These are phyloP conservation scores for Pyracantha coccinea DNA, from an alignment of 331 rosid species.

Conservation along the genomic window DNA sequence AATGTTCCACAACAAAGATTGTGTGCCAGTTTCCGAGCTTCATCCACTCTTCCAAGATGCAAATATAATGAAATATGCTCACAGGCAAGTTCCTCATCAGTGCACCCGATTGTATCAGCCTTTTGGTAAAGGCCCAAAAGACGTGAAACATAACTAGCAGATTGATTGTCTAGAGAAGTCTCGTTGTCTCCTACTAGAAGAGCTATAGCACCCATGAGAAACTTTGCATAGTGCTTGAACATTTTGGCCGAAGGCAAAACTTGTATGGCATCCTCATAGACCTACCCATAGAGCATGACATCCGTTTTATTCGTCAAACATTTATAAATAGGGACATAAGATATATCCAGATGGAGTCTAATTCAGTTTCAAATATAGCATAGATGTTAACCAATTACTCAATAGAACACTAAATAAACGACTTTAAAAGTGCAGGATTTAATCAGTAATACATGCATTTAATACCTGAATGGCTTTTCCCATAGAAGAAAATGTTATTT, in stretches of 20 bases:
- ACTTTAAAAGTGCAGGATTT: background rate
- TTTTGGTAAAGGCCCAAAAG: slow-evolving; percentile 57
- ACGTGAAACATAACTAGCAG: slow-evolving; percentile 21
- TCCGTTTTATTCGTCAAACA: slow-evolving; percentile 8
- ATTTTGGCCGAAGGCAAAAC: slow-evolving; percentile 42
- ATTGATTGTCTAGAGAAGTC: slow-evolving; percentile 16
- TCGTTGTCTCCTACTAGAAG: slow-evolving; percentile 29
- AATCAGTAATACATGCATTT: slow-evolving; percentile 1
- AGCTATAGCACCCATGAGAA: slow-evolving; percentile 37
- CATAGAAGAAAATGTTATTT: slow-evolving; percentile 26
- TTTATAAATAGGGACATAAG: background rate
- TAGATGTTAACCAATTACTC: background rate
- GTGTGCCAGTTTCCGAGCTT: slow-evolving; percentile 56
- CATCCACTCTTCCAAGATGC: slow-evolving; percentile 55
- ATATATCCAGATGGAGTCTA: background rate
- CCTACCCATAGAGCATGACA: slow-evolving; percentile 34
- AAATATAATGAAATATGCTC: slow-evolving; percentile 51
- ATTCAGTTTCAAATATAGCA: slow-evolving; percentile 5
- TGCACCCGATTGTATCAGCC: slow-evolving; percentile 58
- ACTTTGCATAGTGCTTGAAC: slow-evolving; percentile 45
- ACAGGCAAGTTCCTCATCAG: slow-evolving; percentile 67
- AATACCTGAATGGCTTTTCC: slow-evolving; percentile 69
- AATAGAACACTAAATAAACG: background rate
- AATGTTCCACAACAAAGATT: slow-evolving; percentile 49
- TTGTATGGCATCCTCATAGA: slow-evolving; percentile 74